These are phyloP conservation scores for Ustilago shanxiensis DNA, from an alignment of 1,284 basidiomycete genomes.

Conservation along the genomic window DNA sequence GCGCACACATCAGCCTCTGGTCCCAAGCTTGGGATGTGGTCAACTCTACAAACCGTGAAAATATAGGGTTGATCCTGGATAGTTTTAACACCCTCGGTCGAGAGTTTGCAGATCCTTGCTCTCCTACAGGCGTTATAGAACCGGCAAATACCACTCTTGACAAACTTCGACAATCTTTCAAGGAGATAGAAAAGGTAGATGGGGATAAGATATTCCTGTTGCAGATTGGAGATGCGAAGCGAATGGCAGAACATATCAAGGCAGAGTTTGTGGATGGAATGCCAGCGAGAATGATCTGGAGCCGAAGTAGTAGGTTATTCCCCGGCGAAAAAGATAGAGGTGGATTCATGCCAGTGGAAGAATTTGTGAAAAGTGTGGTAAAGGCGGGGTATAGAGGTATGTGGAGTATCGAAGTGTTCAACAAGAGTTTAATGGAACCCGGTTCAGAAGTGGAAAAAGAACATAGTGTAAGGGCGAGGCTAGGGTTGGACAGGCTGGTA, in stretches of 20 bases:
- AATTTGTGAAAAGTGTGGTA: conserved; percentile 62
- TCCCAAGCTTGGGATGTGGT: conserved; percentile 67
- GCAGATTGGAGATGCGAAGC: conserved; percentile 40
- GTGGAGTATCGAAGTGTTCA: conserved; percentile 70
- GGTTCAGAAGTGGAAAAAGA: conserved; percentile 30
- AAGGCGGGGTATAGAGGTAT: conserved; percentile 67
- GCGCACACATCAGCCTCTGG: conserved; percentile 60
- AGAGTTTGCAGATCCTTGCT: conserved; percentile 65
- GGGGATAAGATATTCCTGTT: conserved; percentile 38
- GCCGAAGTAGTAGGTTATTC: conserved; percentile 66
- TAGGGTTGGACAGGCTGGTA: conserved; percentile 25
- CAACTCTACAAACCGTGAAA: conserved; percentile 49
- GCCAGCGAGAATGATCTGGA: conserved; percentile 69
- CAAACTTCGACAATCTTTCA: not conserved
- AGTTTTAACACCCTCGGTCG: conserved; percentile 70
- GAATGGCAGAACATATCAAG: conserved; percentile 12
- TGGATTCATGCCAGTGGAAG: conserved; percentile 68
- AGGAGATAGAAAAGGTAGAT: not conserved
- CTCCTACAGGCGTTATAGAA: conserved; percentile 26
- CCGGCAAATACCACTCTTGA: conserved; percentile 1
- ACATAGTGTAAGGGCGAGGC: conserved; percentile 61
- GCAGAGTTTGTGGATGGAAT: conserved; percentile 51
- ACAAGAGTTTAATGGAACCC: conserved; percentile 54
- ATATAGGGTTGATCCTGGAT: conserved; percentile 70
- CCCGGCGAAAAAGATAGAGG: conserved; percentile 66